Conservation (phyloP, 129 eudicot genomes). For the Helichrysum umbraculigerum region DNA sequence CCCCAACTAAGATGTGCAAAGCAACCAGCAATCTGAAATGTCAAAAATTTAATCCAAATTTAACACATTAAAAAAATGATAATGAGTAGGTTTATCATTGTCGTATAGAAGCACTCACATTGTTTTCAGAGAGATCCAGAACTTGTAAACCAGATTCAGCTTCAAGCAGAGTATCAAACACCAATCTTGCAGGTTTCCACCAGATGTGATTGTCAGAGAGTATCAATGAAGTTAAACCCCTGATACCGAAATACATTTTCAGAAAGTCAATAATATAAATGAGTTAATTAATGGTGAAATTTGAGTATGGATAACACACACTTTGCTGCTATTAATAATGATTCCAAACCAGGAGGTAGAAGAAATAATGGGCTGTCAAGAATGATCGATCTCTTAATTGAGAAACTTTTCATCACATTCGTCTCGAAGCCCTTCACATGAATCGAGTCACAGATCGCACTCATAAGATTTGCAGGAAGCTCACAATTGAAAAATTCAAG, state of each 20-base stretch:
- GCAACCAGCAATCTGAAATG: slow-evolving; percentile 71
- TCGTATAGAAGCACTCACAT: slow-evolving; percentile 44
- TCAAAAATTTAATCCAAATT: slow-evolving; percentile 3
- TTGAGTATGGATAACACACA: slow-evolving; percentile 24
- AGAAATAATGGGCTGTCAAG: slow-evolving; percentile 39
- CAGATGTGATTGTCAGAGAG: slow-evolving; percentile 55
- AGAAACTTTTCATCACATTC: slow-evolving; percentile 56
- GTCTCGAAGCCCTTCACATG: slow-evolving; percentile 38
- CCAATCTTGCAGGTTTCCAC: slow-evolving; percentile 52
- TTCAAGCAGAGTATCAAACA: slow-evolving; percentile 63
- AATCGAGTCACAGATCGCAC: slow-evolving; percentile 62
- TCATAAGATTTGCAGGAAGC: slow-evolving; percentile 55
- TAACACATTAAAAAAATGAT: neutral
- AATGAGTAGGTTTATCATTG: slow-evolving; percentile 2
- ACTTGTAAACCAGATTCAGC: slow-evolving; percentile 54
- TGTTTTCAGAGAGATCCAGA: slow-evolving; percentile 84
- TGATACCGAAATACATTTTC: slow-evolving; percentile 28
- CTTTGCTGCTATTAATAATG: slow-evolving; percentile 63
- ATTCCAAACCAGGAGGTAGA: slow-evolving; percentile 56
- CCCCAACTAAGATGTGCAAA: slow-evolving; percentile 65
- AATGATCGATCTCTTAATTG: slow-evolving; percentile 69
- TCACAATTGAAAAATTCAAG: slow-evolving; percentile 71
- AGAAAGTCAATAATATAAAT: neutral
- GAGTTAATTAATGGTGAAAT: neutral
- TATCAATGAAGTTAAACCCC: slow-evolving; percentile 55